A percentile compares a stretch with the other conserved stretches of the same genome.
Evolutionary conservation across 805 yeast genomes (phyloP).

Genomic region (Naumovozyma castellii): DNA sequence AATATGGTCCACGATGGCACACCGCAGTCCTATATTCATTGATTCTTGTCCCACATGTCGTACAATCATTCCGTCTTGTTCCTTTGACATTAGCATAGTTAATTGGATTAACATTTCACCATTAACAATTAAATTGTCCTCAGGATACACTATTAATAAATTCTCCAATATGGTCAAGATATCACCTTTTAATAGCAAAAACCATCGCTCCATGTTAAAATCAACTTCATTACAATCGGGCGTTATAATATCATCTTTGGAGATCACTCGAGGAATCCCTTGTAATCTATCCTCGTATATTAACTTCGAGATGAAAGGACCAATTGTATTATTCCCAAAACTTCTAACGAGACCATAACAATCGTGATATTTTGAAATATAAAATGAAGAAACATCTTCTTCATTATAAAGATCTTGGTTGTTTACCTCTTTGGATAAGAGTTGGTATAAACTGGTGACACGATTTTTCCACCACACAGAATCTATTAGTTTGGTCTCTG

Average conservation of each 20-base stretch:
- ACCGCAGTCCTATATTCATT: constrained; percentile 9
- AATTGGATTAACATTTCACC: constrained; percentile 20
- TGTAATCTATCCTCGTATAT: constrained; percentile 15
- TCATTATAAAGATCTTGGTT: constrained; percentile 7
- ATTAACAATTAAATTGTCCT: constrained; percentile 10
- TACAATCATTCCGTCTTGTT: constrained; percentile 27
- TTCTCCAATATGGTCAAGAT: constrained; percentile 44
- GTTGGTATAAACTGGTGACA: constrained; percentile 15
- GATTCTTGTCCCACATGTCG: constrained; percentile 19
- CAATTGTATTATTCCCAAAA: constrained; percentile 21
- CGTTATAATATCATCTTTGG: constrained; percentile 17
- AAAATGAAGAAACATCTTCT: constrained; percentile 3
- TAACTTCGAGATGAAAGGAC: constrained; percentile 15
- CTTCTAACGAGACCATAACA: constrained; percentile 21
- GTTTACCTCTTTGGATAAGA: constrained; percentile 14
- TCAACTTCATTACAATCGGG: constrained; percentile 2
- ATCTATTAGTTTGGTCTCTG: neutral
- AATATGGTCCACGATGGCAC: constrained; percentile 15
- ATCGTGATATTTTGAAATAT: constrained; percentile 12
- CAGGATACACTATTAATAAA: constrained; percentile 19
- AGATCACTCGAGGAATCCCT: constrained; percentile 20
- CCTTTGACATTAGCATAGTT: constrained; percentile 24
- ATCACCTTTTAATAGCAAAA: constrained; percentile 30
- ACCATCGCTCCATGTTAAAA: constrained; percentile 20
- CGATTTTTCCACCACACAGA: constrained; percentile 24